Percentiles rank a stretch among this genome's conserved stretches.
Evolutionary conservation across 768 basidiomycete species (phyloP).

Genomic region (Terana coerulea): DNA sequence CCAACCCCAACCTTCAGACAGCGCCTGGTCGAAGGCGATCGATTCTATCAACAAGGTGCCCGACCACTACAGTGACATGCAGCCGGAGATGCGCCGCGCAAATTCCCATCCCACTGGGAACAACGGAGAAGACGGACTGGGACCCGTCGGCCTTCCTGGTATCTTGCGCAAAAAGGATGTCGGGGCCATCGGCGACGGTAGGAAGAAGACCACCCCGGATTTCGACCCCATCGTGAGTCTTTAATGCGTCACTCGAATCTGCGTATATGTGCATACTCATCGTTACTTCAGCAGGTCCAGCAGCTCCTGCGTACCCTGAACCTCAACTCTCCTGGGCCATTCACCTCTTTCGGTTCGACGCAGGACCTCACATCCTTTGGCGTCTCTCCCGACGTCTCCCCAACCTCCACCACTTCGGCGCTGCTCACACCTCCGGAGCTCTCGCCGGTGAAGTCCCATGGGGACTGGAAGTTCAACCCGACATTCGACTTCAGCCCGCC

Average conservation of each 20-base stretch:
- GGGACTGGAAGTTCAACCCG: conserved; percentile 49
- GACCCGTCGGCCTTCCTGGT: conserved; percentile 40
- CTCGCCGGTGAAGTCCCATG: conserved; percentile 58
- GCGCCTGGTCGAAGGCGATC: conserved; percentile 64
- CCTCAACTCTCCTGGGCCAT: conserved; percentile 69
- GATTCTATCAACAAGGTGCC: conserved; percentile 56
- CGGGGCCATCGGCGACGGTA: conserved; percentile 79
- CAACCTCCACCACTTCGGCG: conserved; percentile 66
- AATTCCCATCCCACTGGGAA: conserved; percentile 27
- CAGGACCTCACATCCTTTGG: conserved; percentile 28
- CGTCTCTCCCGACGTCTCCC: conserved; percentile 64
- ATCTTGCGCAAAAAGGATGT: conserved; percentile 43
- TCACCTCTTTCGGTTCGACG: conserved; percentile 6
- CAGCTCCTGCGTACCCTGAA: conserved; percentile 77
- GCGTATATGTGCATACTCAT: conserved; percentile 20
- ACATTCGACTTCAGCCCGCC: conserved; percentile 43
- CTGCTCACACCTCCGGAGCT: conserved; percentile 73
- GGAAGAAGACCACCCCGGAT: conserved; percentile 57
- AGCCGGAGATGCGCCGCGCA: conserved; percentile 24
- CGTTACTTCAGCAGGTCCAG: conserved; percentile 60
- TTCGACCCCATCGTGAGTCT: conserved; percentile 50
- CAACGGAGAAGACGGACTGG: conserved; percentile 64
- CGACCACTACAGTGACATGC: conserved; percentile 20
- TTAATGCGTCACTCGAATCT: conserved; percentile 15
- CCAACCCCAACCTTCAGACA: conserved; percentile 64